Evolutionary conservation across 305 asterid species (phyloP).

Genomic region (Ilex paraguariensis): DNA sequence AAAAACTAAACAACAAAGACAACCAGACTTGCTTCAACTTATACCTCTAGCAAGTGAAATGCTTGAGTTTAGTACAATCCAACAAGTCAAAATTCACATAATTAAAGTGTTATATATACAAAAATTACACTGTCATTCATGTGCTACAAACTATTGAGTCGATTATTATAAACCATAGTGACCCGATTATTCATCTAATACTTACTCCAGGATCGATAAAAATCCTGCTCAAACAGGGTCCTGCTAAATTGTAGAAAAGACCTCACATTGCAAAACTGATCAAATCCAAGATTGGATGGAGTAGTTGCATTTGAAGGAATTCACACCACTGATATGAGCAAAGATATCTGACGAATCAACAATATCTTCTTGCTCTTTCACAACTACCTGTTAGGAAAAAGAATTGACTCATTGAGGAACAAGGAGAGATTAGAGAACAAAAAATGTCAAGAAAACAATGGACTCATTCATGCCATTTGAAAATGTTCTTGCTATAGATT

Average conservation of each 20-base stretch:
- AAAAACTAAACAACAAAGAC: too few species aligned
- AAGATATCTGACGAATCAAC: slow-evolving; percentile 46
- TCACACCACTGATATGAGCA: slow-evolving; percentile 61
- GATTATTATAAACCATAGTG: not conserved
- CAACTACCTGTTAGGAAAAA: slow-evolving; percentile 22
- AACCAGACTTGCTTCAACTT: too few species aligned
- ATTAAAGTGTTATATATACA: slow-evolving; percentile 10
- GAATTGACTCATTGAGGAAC: not conserved
- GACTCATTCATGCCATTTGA: too few species aligned
- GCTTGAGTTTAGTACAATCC: too few species aligned
- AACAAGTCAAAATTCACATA: too few species aligned
- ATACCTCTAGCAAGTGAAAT: too few species aligned
- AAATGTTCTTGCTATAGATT: too few species aligned
- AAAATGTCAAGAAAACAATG: too few species aligned
- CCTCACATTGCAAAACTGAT: slow-evolving; percentile 2
- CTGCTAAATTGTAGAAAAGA: slow-evolving; percentile 20
- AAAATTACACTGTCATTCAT: slow-evolving; percentile 4
- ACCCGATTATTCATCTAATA: slow-evolving; percentile 4
- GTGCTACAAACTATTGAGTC: slow-evolving; percentile 6
- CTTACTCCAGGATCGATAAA: slow-evolving; percentile 10
- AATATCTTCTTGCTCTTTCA: slow-evolving; percentile 49
- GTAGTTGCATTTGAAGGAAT: slow-evolving; percentile 63
- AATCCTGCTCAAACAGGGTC: slow-evolving; percentile 9
- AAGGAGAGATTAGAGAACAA: too few species aligned
- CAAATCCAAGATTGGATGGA: slow-evolving; percentile 66